Percentiles rank a stretch among this genome's conserved stretches.
Conservation (phyloP, 2,329 filamentous ascomycete species). For the Botrytis medusae region DNA sequence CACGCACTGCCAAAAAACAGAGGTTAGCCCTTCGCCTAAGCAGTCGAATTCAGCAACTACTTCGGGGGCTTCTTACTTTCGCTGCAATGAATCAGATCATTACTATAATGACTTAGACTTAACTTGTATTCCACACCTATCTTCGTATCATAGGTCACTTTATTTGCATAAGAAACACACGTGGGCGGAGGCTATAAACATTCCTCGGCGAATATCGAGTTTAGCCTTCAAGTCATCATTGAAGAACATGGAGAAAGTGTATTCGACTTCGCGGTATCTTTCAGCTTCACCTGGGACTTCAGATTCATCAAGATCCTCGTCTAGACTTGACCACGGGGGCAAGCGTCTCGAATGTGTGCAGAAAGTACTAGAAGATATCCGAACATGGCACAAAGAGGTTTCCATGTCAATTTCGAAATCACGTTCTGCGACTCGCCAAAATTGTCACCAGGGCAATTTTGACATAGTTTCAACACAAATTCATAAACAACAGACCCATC, state of each 20-base stretch:
- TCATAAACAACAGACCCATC: background rate
- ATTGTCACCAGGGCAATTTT: background rate
- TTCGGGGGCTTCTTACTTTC: constrained; percentile 3
- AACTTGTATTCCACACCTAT: background rate
- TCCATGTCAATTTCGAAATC: constrained; percentile 18
- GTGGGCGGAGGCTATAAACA: background rate
- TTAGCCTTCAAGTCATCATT: background rate
- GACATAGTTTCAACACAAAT: background rate
- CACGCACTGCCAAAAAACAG: background rate
- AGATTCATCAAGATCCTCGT: background rate
- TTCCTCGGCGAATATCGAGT: constrained; percentile 18
- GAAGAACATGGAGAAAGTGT: background rate
- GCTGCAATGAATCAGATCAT: background rate
- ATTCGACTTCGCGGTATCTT: no score
- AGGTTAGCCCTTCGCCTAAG: background rate
- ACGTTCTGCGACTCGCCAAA: background rate
- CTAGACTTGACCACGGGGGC: background rate
- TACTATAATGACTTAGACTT: background rate
- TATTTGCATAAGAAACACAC: constrained; percentile 4
- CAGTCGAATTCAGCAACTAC: background rate
- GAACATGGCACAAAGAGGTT: constrained; percentile 16
- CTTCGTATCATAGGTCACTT: constrained; percentile 1
- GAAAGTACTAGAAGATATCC: constrained; percentile 19
- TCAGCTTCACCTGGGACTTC: background rate
- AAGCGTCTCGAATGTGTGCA: constrained; percentile 20